These are phyloP conservation scores for Saccharomycopsis hybrid DNA, from an alignment of 1,139 yeast genomes.

Conservation along the genomic window DNA sequence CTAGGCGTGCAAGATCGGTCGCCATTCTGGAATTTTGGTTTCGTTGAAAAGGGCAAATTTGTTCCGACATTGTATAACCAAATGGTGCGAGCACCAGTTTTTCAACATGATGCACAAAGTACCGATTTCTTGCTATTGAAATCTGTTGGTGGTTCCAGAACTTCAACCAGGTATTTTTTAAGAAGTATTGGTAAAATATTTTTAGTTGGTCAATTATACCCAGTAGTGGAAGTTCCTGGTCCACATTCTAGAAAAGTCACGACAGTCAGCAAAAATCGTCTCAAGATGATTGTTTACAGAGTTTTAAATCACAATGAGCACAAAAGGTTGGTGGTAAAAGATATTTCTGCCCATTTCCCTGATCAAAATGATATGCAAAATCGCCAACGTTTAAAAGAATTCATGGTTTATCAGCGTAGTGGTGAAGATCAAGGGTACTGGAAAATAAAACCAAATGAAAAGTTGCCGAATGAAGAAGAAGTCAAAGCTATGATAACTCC, in stretches of 20 bases:
- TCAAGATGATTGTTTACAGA: constrained; percentile 90
- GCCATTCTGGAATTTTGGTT: constrained; percentile 98
- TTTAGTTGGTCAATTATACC: constrained; percentile 88
- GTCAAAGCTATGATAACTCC: constrained; percentile 85
- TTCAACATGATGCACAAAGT: constrained; percentile 68
- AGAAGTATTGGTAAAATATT: constrained; percentile 67
- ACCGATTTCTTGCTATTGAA: constrained; percentile 82
- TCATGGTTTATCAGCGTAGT: constrained; percentile 94
- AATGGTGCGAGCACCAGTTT: constrained; percentile 88
- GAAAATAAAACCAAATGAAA: constrained; percentile 75
- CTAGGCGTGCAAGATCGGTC: constrained; percentile 92
- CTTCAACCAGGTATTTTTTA: constrained; percentile 48
- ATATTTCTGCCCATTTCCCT: constrained; percentile 88
- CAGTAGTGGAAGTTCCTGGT: constrained; percentile 93
- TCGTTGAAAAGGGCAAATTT: constrained; percentile 88
- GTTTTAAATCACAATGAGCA: constrained; percentile 73
- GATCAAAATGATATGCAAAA: constrained; percentile 98
- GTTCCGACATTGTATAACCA: constrained; percentile 93
- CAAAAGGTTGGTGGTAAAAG: constrained; percentile 76
- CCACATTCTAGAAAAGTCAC: constrained; percentile 97
- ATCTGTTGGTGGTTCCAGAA: constrained; percentile 72
- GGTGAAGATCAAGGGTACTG: constrained; percentile 96
- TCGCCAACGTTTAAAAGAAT: constrained; percentile 90
- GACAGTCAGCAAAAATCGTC: constrained; percentile 81
- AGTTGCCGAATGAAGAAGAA: constrained; percentile 71